phyloP scores from a whole-genome alignment of 2,329 filamentous ascomycete genomes.

The Arthrobotrys entomopaga region DNA sequence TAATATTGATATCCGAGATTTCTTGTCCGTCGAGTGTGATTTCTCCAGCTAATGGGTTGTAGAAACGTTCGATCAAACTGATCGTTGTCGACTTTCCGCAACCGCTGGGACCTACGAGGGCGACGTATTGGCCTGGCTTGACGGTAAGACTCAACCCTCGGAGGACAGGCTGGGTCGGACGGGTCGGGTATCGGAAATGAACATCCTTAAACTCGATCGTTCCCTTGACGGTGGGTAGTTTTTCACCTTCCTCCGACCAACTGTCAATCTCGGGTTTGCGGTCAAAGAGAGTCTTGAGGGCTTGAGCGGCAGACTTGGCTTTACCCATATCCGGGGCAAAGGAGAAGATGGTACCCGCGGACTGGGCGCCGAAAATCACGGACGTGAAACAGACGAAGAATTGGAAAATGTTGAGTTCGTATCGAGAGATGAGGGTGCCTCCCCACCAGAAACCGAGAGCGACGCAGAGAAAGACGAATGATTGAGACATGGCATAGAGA shows the following conservation, averaged over 20 bases:
- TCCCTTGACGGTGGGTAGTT: constrained; percentile 73
- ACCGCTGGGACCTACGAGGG: constrained; percentile 90
- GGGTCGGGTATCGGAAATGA: constrained; percentile 92
- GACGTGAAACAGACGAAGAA: constrained; percentile 93
- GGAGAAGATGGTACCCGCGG: constrained; percentile 86
- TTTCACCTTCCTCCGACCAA: constrained; percentile 77
- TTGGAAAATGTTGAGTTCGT: constrained; percentile 72
- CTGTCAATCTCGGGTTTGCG: constrained; percentile 82
- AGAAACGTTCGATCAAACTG: constrained; percentile 88
- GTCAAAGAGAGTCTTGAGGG: constrained; percentile 86
- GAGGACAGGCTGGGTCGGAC: constrained; percentile 90
- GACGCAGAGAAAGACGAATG: constrained; percentile 81
- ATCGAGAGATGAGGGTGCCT: constrained; percentile 75
- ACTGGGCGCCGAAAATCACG: constrained; percentile 90
- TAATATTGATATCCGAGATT: constrained; percentile 81
- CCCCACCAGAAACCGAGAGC: constrained; percentile 95
- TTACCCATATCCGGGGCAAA: constrained; percentile 95
- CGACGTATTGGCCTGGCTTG: constrained; percentile 82
- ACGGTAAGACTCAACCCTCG: constrained; percentile 80
- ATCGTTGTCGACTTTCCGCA: constrained; percentile 96
- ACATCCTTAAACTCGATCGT: constrained; percentile 89
- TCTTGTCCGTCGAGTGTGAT: constrained; percentile 85
- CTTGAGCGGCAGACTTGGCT: constrained; percentile 81
- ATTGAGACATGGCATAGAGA: constrained; percentile 86
- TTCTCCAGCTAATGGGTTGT: constrained; percentile 83